These are phyloP conservation scores for Eucalyptus regnans DNA, from an alignment of 345 rosid genomes.

Conservation along the genomic window DNA sequence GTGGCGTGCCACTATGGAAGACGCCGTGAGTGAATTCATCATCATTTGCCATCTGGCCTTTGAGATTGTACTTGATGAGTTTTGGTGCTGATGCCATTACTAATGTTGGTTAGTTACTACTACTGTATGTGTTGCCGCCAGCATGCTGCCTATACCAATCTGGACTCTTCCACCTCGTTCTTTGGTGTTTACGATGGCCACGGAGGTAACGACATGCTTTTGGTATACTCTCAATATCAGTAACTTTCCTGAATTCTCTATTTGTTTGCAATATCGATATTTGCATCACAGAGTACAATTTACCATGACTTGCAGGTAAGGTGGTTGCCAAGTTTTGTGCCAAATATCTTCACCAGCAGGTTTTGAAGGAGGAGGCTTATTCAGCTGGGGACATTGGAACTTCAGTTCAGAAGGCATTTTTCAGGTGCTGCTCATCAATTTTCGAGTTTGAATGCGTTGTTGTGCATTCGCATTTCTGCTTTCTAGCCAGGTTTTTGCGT, in stretches of 20 bases:
- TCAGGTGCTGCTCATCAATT: conserved; percentile 32
- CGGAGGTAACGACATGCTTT: conserved; percentile 52
- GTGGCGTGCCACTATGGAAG: conserved; percentile 99
- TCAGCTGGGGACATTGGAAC: conserved; percentile 63
- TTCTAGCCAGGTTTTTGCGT: background rate
- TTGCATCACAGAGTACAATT: background rate
- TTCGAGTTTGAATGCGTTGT: background rate
- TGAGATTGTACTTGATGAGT: background rate
- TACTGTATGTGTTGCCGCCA: conserved; percentile 9
- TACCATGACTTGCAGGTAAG: conserved; percentile 46
- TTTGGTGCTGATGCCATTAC: background rate
- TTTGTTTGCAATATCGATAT: background rate
- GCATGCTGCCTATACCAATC: conserved; percentile 82
- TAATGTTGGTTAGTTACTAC: background rate
- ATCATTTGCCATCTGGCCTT: background rate
- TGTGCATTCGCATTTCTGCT: background rate
- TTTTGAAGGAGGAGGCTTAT: conserved; percentile 57
- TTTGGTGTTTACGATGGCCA: conserved; percentile 99
- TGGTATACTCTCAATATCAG: background rate
- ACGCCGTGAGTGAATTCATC: conserved; percentile 66
- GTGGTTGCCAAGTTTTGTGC: conserved; percentile 94
- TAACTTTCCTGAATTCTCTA: background rate
- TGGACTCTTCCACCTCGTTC: conserved; percentile 81
- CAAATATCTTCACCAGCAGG: conserved; percentile 83
- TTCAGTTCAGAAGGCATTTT: conserved; percentile 66